These are phyloP conservation scores for Calocera viscosa DNA, from an alignment of 768 basidiomycete genomes.

Conservation along the genomic window DNA sequence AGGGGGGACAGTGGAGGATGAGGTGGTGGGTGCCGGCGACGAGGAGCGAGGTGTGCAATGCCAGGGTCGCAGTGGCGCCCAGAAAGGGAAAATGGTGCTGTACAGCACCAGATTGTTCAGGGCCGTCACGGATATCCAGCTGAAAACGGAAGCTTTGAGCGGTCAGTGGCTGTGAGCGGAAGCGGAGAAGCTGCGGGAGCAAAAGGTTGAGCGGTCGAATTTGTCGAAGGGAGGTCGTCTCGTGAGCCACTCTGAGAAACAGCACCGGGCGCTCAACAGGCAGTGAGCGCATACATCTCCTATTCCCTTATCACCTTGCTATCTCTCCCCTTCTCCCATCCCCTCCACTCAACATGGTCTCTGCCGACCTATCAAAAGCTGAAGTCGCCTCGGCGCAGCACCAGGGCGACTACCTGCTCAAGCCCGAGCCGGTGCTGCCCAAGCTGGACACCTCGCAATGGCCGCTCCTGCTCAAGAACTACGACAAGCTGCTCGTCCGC, in stretches of 20 bases:
- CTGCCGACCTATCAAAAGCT: slow-evolving; percentile 30
- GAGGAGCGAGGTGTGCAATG: neutral
- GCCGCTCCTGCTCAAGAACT: slow-evolving; percentile 97
- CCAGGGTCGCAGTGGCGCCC: neutral
- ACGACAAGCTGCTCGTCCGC: slow-evolving; percentile 89
- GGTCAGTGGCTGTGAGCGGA: neutral
- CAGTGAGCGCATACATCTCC: neutral
- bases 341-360: slow-evolving; percentile 32
- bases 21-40: neutral
- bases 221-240: neutral
- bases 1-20: neutral
- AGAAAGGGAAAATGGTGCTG: neutral
- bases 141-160: neutral
- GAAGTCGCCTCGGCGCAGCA: slow-evolving; percentile 59
- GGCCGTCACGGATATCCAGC: neutral
- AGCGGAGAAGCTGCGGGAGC: neutral
- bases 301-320: neutral
- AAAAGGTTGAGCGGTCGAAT: neutral
- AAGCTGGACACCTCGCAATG: slow-evolving; percentile 90
- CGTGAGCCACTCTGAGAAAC: neutral
- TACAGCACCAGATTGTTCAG: neutral
- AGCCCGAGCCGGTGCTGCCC: slow-evolving; percentile 58
- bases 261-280: neutral
- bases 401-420: slow-evolving; percentile 66
- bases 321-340: slow-evolving; percentile 11